Conservation (phyloP, 768 basidiomycete genomes). For the Hygrophorus pudorinus region DNA sequence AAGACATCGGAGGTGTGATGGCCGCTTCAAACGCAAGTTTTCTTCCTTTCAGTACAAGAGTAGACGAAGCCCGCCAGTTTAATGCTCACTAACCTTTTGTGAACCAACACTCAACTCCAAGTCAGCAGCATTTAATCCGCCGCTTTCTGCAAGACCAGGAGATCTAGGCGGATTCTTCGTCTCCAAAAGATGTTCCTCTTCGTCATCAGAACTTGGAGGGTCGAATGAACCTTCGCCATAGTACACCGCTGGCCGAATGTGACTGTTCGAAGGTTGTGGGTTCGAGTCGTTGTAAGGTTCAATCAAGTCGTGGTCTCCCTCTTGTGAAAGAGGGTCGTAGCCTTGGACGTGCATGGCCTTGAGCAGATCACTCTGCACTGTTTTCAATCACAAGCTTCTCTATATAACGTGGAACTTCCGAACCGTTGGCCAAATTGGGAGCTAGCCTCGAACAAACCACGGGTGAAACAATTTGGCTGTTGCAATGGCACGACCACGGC, state of each 20-base stretch:
- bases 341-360: slow-evolving; percentile 6
- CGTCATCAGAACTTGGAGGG: slow-evolving; percentile 73
- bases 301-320: slow-evolving; percentile 3
- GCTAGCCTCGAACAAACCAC: no score
- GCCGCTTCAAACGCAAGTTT: slow-evolving; percentile 24
- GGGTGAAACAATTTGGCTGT: no score
- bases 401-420: no score
- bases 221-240: slow-evolving; percentile 75
- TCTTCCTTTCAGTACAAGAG: no score
- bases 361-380: no score
- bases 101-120: not conserved
- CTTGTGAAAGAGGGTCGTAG: slow-evolving; percentile 7
- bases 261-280: slow-evolving; percentile 8
- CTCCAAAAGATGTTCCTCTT: slow-evolving; percentile 42
- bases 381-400: no score
- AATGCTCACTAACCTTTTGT: no score
- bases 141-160: slow-evolving; percentile 22
- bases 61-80: no score
- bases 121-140: slow-evolving; percentile 1
- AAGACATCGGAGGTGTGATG: slow-evolving; percentile 49
- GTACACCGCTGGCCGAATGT: slow-evolving; percentile 31
- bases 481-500: slow-evolving; percentile 28
- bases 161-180: slow-evolving; percentile 27
- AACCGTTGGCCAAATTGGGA: no score
- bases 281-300: not conserved